A percentile compares a stretch with the other conserved stretches of the same genome.
phyloP scores from a whole-genome alignment of 257 asterid species.

The Solanum tarapatanum region DNA sequence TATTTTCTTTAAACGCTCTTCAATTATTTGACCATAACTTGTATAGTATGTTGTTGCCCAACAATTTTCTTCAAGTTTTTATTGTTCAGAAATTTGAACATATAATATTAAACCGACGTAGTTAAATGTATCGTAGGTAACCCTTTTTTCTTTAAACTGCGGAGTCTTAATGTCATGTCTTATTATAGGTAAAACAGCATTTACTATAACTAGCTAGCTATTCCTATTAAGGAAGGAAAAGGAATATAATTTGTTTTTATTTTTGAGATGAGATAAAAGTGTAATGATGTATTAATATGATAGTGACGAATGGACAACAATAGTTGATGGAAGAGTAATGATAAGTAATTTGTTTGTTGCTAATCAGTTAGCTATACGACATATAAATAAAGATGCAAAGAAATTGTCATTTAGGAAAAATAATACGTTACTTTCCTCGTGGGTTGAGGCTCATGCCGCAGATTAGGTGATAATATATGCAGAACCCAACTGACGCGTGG shows the following conservation, averaged over 20 bases:
- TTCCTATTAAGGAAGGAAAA: background rate
- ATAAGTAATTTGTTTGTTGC: background rate
- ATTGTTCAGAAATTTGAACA: too few species aligned
- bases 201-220: background rate
- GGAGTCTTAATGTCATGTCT: background rate
- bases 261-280: background rate
- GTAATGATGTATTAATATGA: background rate
- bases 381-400: background rate
- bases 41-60: background rate
- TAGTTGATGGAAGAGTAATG: background rate
- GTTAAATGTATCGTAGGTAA: background rate
- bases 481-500: background rate
- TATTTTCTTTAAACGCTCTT: background rate
- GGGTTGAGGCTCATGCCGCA: background rate
- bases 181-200: background rate
- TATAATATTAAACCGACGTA: background rate
- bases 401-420: background rate
- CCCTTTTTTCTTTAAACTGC: background rate
- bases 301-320: background rate
- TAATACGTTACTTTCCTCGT: background rate
- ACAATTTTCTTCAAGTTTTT: background rate
- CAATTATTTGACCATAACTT: background rate
- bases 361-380: background rate
- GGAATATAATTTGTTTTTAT: background rate
- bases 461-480: background rate